Percentiles rank a stretch among this genome's conserved stretches.
These are phyloP conservation scores for Ploettnerulaceae sp. DNA, from an alignment of 2,329 filamentous ascomycete species.

Conservation along the genomic window DNA sequence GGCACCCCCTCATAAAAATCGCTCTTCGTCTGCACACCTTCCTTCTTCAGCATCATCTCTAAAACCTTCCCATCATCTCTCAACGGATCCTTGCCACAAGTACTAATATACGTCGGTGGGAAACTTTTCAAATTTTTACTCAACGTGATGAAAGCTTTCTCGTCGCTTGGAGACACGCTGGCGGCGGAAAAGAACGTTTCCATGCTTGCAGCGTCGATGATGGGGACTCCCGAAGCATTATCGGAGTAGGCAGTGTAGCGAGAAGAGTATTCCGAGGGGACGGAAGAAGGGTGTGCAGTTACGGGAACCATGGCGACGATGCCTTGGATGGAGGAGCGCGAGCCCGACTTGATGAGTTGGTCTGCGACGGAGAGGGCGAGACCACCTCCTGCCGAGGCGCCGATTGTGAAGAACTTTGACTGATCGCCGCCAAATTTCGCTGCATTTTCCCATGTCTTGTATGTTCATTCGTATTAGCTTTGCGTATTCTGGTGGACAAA, in stretches of 20 bases:
- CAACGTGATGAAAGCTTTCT: conserved; percentile 17
- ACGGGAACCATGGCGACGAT: conserved; percentile 25
- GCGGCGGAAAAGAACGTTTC: conserved; percentile 21
- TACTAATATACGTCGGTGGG: conserved; percentile 24
- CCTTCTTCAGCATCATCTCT: conserved; percentile 28
- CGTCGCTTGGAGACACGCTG: conserved; percentile 13
- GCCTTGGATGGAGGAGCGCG: conserved; percentile 16
- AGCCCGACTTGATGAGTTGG: conserved; percentile 20
- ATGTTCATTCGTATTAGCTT: background rate
- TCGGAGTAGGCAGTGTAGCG: conserved; percentile 23
- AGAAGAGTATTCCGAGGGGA: conserved; percentile 17
- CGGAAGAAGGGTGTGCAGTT: conserved; percentile 21
- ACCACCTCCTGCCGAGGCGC: conserved; percentile 26
- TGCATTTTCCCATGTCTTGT: conserved; percentile 23
- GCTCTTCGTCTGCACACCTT: conserved; percentile 26
- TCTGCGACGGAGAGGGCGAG: conserved; percentile 24
- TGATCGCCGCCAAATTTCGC: conserved; percentile 10
- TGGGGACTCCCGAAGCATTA: conserved; percentile 18
- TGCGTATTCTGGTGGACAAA: background rate
- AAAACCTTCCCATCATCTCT: conserved; percentile 32
- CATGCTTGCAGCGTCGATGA: conserved; percentile 22
- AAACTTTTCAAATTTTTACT: conserved; percentile 16
- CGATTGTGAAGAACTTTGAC: conserved; percentile 21
- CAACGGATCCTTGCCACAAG: conserved; percentile 31
- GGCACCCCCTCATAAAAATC: conserved; percentile 32